Evolutionary conservation across 2,329 filamentous ascomycete species (phyloP).

Genomic region (Periconia sp.): DNA sequence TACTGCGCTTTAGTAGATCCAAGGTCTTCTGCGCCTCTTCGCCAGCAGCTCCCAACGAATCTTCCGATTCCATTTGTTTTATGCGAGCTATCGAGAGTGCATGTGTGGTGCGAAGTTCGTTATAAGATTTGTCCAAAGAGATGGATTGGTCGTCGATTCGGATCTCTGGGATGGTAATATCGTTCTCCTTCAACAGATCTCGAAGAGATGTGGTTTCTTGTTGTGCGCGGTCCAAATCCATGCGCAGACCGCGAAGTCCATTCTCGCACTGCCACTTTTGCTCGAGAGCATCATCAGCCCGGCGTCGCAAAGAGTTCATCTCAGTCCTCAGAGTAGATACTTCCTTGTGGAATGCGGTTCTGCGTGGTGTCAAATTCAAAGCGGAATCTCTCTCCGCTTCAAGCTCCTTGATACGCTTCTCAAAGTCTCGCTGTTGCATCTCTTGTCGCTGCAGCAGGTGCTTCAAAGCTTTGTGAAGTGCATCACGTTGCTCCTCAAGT

Average conservation of each 20-base stretch:
- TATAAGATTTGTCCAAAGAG: conserved; percentile 72
- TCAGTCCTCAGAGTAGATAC: conserved; percentile 79
- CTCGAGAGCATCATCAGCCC: conserved; percentile 90
- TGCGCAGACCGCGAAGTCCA: conserved; percentile 83
- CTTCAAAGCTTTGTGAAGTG: conserved; percentile 83
- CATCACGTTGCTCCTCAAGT: conserved; percentile 89
- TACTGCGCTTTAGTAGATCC: conserved; percentile 66
- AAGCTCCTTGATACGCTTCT: conserved; percentile 75
- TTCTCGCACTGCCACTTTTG: conserved; percentile 97
- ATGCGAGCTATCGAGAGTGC: conserved; percentile 66
- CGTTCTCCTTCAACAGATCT: conserved; percentile 75
- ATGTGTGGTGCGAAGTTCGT: conserved; percentile 74
- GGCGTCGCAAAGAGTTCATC: conserved; percentile 77
- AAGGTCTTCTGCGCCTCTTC: conserved; percentile 63
- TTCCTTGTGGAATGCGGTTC: conserved; percentile 80
- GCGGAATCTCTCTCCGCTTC: conserved; percentile 78
- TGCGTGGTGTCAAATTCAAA: conserved; percentile 67
- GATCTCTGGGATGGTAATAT: conserved; percentile 71
- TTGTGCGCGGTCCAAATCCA: conserved; percentile 94
- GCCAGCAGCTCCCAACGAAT: conserved; percentile 37
- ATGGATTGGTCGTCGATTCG: conserved; percentile 59
- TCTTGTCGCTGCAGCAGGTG: conserved; percentile 84
- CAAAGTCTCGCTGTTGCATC: conserved; percentile 78
- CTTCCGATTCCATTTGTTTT: conserved; percentile 61
- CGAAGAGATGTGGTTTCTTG: conserved; percentile 87